Conservation (phyloP, 768 basidiomycete species). For the Phlegmacium glaucopus region DNA sequence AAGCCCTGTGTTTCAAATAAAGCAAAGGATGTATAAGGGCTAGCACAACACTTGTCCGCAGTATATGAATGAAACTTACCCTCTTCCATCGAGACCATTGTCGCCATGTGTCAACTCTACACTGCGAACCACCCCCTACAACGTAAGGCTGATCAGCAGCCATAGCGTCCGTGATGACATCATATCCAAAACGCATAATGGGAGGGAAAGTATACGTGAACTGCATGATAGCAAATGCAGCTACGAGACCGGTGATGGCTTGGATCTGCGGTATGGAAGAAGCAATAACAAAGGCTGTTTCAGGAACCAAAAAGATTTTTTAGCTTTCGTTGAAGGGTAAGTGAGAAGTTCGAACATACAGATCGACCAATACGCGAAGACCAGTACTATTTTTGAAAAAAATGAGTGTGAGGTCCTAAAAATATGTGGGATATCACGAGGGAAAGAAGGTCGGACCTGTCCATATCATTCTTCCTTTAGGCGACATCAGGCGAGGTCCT, state of each 20-base stretch:
- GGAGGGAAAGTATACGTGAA: slow-evolving; percentile 57
- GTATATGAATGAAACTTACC: slow-evolving; percentile 15
- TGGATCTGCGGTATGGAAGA: slow-evolving; percentile 58
- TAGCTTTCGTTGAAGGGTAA: too few species aligned
- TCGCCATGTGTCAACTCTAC: slow-evolving; percentile 34
- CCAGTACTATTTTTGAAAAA: slow-evolving; percentile 31
- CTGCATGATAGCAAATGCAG: slow-evolving; percentile 59
- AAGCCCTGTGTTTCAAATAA: slow-evolving; percentile 32
- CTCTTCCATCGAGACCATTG: slow-evolving; percentile 40
- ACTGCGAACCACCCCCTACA: slow-evolving; percentile 24
- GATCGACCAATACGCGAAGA: slow-evolving; percentile 36
- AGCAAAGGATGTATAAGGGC: neutral
- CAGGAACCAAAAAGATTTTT: neutral
- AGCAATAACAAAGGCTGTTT: slow-evolving; percentile 51
- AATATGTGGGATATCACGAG: too few species aligned
- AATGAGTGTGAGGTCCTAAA: neutral
- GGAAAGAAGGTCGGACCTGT: slow-evolving; percentile 27
- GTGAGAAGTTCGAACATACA: slow-evolving; percentile 21
- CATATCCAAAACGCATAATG: slow-evolving; percentile 33
- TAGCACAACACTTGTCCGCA: neutral
- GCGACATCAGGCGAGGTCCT: slow-evolving; percentile 47
- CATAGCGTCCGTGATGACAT: slow-evolving; percentile 42
- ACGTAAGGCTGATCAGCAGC: slow-evolving; percentile 24
- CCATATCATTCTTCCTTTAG: slow-evolving; percentile 43
- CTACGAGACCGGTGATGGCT: slow-evolving; percentile 50